These are phyloP conservation scores for Anisogramma anomala DNA, from an alignment of 2,329 filamentous ascomycete species.

Conservation along the genomic window DNA sequence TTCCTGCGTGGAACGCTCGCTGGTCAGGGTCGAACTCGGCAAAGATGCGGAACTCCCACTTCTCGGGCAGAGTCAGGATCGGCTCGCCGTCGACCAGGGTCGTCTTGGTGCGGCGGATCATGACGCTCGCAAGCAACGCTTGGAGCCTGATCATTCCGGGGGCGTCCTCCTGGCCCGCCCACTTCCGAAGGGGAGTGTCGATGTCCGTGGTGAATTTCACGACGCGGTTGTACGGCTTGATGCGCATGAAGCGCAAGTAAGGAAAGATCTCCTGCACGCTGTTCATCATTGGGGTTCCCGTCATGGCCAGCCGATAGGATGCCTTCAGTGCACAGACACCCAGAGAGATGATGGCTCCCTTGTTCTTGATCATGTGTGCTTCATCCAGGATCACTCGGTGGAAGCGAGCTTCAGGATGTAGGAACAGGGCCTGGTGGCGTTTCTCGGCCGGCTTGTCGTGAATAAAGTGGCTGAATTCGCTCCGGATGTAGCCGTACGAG, in stretches of 20 bases:
- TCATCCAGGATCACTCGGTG: constrained; percentile 7
- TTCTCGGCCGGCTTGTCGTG: background rate
- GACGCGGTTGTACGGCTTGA: constrained; percentile 5
- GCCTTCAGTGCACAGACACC: background rate
- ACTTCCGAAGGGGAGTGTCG: background rate
- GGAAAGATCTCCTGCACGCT: background rate
- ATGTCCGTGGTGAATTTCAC: no score
- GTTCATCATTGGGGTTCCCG: background rate
- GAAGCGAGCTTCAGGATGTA: background rate
- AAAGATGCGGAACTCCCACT: constrained; percentile 45
- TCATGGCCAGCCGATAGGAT: background rate
- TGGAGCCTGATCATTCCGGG: constrained; percentile 30
- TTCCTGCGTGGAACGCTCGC: constrained; percentile 39
- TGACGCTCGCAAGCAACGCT: constrained; percentile 58
- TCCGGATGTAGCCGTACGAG: background rate
- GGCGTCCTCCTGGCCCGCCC: background rate
- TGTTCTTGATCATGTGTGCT: constrained; percentile 8
- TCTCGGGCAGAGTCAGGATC: constrained; percentile 53
- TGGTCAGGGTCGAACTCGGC: constrained; percentile 56
- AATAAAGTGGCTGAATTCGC: no score
- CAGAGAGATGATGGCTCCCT: background rate
- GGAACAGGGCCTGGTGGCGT: background rate
- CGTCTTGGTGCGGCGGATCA: constrained; percentile 68
- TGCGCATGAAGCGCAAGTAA: constrained; percentile 26
- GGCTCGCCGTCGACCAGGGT: constrained; percentile 65